Base-by-base conservation (phyloP, 1,139 yeast species). In the Nadsonia commutata region DNA sequence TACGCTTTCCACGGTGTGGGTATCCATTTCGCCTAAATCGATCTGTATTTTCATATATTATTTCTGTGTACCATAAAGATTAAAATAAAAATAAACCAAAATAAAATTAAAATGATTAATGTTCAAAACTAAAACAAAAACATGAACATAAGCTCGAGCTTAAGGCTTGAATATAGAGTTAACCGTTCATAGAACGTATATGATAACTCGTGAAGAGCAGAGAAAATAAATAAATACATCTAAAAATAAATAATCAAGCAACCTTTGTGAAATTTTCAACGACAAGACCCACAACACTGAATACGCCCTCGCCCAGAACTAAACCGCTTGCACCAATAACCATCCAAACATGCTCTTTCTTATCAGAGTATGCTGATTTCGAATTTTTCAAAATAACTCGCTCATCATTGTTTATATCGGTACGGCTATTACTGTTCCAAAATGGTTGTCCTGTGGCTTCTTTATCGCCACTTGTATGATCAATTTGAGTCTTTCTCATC, bases 1-100 rank as follows among this genome's bases (percentile, higher is more conserved):
- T 86, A 81, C 56, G 97, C 95, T 7, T 90, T 93, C 71, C 96
- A 93, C 64, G 93, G 88, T 63, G 96, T 84, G 42, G 97, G 98
- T 43, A 83, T 90, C 49, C 97, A 90, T 62, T 90, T 90, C 67
- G 95, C 97, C 48, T 88, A 67, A 48, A 3, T n/a, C 13, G 13
- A n/a, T n/a, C n/a, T n/a, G n/a, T n/a, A n/a, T n/a, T n/a, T n/a
- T n/a, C n/a, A n/a, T n/a, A n/a, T n/a, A n/a, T n/a, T n/a, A n/a
- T n/a, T n/a, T n/a, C 31, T 11, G 31, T 13, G 19, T 39, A 3
- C 9, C 37, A 3, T 18, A 31, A 27, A n/a, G n/a, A n/a, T n/a
- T n/a, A n/a, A n/a, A n/a, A n/a, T n/a, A n/a, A n/a, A n/a, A n/a
- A n/a, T n/a, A n/a, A n/a, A n/a, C n/a, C n/a, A n/a, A n/a, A n/a